These are phyloP conservation scores for Penicillium mononematosum DNA, from an alignment of 495 filamentous ascomycete species.

Conservation along the genomic window DNA sequence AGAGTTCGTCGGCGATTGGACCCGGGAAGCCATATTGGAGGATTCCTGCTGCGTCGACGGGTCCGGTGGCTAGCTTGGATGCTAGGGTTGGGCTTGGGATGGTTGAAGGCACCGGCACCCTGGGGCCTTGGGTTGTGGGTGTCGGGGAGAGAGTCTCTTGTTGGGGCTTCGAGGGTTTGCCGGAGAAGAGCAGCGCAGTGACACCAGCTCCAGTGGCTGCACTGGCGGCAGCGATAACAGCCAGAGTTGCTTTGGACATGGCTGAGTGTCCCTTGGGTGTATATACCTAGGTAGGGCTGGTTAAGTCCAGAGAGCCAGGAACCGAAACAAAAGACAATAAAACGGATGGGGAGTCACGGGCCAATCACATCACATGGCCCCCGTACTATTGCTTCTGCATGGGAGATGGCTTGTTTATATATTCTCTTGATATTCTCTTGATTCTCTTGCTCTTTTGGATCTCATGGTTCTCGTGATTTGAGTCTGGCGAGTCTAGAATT, in stretches of 20 bases:
- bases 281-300: conserved; percentile 1
- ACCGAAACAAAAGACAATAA: conserved; percentile 8
- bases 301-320: conserved; percentile 4
- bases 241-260: conserved; percentile 86
- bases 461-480: neutral
- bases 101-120: conserved; percentile 30
- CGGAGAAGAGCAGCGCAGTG: conserved; percentile 75
- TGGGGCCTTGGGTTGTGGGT: conserved; percentile 24
- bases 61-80: conserved; percentile 40
- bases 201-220: conserved; percentile 84
- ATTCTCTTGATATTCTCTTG: neutral
- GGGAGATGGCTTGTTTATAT: neutral
- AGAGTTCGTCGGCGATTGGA: conserved; percentile 78
- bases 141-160: conserved; percentile 40
- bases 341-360: conserved; percentile 18
- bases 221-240: conserved; percentile 82
- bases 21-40: conserved; percentile 98
- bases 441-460: neutral
- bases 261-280: conserved; percentile 1
- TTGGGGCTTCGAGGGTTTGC: conserved; percentile 50
- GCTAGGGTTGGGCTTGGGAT: conserved; percentile 40
- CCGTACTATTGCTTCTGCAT: neutral
- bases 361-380: conserved; percentile 26
- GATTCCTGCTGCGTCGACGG: conserved; percentile 82
- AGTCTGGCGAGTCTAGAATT: neutral